Evolutionary conservation across 371 early-diverging fungal genomes (phyloP), one percentile per base, ranked within the genome.

Genomic region (Mucor racemosus): DNA sequence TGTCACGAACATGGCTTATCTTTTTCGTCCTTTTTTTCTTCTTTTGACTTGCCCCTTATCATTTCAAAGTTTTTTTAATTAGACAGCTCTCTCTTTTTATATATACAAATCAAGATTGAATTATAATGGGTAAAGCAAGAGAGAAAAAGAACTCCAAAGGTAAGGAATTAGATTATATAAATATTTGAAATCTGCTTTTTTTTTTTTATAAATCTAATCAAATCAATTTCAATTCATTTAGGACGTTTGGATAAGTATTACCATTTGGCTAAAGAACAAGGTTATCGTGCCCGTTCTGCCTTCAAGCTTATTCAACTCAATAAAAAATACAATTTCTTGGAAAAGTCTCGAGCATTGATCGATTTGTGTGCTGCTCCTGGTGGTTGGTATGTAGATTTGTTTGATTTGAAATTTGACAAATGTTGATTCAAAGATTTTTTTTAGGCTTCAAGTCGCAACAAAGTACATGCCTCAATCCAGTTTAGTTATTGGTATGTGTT

Each of bases 281-380:
- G 99, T 66, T 99, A 98, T 84, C 93, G 99, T 78, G 98, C 99
- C 60, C 96, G 99, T 88, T 98, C 99, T 44, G 99, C 99, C 65
- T 99, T 98, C 90, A 99, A 99, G 89, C 89, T 99, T 56, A 96
- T 99, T 68, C 99, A 99, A 80, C 86, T 99, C 58, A 99, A 99
- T 89, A 96, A 96, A 79, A 99, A 99, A 79, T 99, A 94, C 82
- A 93, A 92, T 81, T 97, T 99, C 74, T 84, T 99, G 35, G 93
- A 94, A 65, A 90, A 93, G 41, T 82, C 98, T 26, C 91, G 93
- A 71, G 92, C 92, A 60, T 81, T 98, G 42, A 94, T 99, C 62
- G 99, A 99, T 91, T 88, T 99, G 56, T 99, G 99, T 87, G 99
- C 99, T 65, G 99, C 99, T 7, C 99, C 99, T 21, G 99, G 99